Base-by-base conservation (phyloP, 1,284 basidiomycete species). In the Boletus hoseneyae region DNA sequence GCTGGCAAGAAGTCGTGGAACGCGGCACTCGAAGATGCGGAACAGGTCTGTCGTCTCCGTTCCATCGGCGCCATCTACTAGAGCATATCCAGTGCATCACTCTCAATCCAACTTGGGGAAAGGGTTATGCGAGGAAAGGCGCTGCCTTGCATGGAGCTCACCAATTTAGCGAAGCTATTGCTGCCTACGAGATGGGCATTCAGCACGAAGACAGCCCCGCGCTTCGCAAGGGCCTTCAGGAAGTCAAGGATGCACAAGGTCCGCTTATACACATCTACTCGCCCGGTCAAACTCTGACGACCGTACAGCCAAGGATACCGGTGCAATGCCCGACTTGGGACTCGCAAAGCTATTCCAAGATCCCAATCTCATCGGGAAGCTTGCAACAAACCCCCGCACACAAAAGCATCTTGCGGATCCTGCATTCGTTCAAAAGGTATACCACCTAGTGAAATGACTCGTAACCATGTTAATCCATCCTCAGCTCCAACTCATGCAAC, bases 51-150 rank as follows among this genome's bases (percentile, higher is more conserved):
- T 42, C 12, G 13, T 34, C 39, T 42, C 41, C 27, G 47, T 35
- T 33, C 34, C 25, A 39, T 45, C 58, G 11, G 25, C 36, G 4
- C 45, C 34, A 38, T 47, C 51, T 47, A 15, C 53, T 47, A 16
- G 55, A 48, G 37, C 39, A 29, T 41, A 38, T 39, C 40, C 43
- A 89, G 84, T 87, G 85, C 53, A 81, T 97, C 66, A 79, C 82
- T 64, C 73, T 89, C 55, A 90, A 90, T 62, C 83, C 92, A 4
- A 74, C 79, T 4, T 98, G 95, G 86, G 78, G 87, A 37, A 98
- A 98, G 70, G 94, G 94, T 3, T 94, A 89, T 71, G 87, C 87
- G 16, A 83, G 95, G 50, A 96, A 96, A 66, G 95, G 95, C 47
- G 93, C 93, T 33, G 95, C 95, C n/a, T 73, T 97, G 41, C 95